Conservation (phyloP, 2,329 filamentous ascomycete species). For the Claviceps maximensis region DNA sequence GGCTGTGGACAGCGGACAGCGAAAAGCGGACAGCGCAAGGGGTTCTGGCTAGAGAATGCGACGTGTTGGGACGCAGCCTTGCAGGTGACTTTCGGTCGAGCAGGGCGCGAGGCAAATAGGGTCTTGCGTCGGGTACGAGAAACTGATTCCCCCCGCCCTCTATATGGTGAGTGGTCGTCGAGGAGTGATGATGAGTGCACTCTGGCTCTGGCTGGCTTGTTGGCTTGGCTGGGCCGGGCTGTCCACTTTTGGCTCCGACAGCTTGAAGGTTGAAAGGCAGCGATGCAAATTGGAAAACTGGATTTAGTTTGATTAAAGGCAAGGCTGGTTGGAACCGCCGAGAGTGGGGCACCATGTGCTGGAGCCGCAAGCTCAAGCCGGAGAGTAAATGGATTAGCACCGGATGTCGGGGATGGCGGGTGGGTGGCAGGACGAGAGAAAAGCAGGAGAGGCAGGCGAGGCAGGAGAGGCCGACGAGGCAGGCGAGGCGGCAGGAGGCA, state of each 20-base stretch:
- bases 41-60: background rate
- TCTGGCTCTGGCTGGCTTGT: background rate
- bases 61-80: background rate
- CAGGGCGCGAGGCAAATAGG: background rate
- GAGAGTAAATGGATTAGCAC: background rate
- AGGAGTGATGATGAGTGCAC: background rate
- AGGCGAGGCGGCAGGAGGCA: background rate
- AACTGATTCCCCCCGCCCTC: no score
- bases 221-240: background rate
- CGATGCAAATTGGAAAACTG: background rate
- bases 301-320: background rate
- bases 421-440: background rate
- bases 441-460: background rate
- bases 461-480: background rate
- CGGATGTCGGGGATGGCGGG: background rate
- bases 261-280: background rate
- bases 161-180: background rate
- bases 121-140: background rate
- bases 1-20: background rate
- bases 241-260: background rate
- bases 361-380: background rate
- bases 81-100: background rate
- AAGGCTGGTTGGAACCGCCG: background rate
- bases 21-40: background rate
- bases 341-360: background rate